A percentile compares a stretch with the other conserved stretches of the same genome.
Conservation (phyloP, 768 basidiomycete species). For the Multifurca ochricompacta region DNA sequence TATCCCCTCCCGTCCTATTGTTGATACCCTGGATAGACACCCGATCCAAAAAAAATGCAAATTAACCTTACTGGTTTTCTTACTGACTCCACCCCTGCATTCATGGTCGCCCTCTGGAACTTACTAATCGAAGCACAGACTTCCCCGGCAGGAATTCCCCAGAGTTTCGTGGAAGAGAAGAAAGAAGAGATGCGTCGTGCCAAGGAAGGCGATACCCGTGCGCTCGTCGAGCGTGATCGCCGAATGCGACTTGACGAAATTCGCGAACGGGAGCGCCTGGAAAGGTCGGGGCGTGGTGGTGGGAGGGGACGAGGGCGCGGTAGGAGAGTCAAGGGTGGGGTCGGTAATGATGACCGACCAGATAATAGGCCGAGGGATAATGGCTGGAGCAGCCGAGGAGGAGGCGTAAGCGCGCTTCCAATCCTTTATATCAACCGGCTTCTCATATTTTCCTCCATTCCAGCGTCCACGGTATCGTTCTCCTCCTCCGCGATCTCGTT, state of each 20-base stretch:
- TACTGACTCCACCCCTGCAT: slow-evolving; percentile 72
- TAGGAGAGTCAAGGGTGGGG: slow-evolving; percentile 38
- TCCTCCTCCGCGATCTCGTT: slow-evolving; percentile 35
- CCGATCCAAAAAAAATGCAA: slow-evolving; percentile 94
- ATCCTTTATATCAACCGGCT: slow-evolving; percentile 12
- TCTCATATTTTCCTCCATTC: slow-evolving; percentile 29
- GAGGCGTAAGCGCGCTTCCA: slow-evolving; percentile 36
- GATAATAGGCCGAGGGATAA: slow-evolving; percentile 42
- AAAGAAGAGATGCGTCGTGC: slow-evolving; percentile 83
- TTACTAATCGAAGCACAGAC: slow-evolving; percentile 90
- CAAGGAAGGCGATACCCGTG: slow-evolving; percentile 52
- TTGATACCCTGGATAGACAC: slow-evolving; percentile 42
- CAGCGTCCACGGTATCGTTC: slow-evolving; percentile 35
- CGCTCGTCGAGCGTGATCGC: slow-evolving; percentile 65
- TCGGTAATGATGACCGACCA: slow-evolving; percentile 36
- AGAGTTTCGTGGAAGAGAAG: slow-evolving; percentile 84
- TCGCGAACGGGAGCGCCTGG: slow-evolving; percentile 49
- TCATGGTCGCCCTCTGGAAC: slow-evolving; percentile 87
- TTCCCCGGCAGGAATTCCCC: slow-evolving; percentile 83
- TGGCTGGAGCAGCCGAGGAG: slow-evolving; percentile 63
- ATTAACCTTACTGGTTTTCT: slow-evolving; percentile 92
- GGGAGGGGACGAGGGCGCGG: slow-evolving; percentile 55
- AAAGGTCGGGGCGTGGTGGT: slow-evolving; percentile 37
- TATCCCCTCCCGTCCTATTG: background rate
- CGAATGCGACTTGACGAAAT: slow-evolving; percentile 62